A percentile compares a stretch with the other conserved stretches of the same genome.
These are phyloP conservation scores for Gaeumannomyces sp. DNA, from an alignment of 2,329 filamentous ascomycete genomes.

Conservation along the genomic window DNA sequence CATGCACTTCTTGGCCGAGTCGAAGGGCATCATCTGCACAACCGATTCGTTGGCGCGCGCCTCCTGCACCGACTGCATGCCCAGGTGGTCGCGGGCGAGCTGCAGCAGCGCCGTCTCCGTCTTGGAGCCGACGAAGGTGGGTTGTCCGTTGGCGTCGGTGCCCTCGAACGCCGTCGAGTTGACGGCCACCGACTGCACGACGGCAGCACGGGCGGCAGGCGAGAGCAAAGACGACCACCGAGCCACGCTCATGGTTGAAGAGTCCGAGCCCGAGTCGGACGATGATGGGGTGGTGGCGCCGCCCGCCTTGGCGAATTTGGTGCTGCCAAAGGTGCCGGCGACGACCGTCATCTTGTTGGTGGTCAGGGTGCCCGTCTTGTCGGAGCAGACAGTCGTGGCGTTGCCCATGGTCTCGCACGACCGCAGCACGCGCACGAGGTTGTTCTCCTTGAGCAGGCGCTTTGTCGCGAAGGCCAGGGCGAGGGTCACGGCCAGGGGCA, in stretches of 20 bases:
- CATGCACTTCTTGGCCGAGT: conserved; percentile 51
- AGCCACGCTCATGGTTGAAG: conserved; percentile 13
- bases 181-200: conserved; percentile 42
- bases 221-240: conserved; percentile 26
- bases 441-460: conserved; percentile 63
- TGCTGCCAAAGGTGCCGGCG: conserved; percentile 50
- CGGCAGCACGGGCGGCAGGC: conserved; percentile 24
- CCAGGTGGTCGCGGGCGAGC: conserved; percentile 43
- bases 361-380: conserved; percentile 62
- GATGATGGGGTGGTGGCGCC: conserved; percentile 14
- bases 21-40: conserved; percentile 45
- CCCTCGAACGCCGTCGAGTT: conserved; percentile 54
- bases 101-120: conserved; percentile 49
- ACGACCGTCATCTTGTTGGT: conserved; percentile 66
- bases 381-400: conserved; percentile 53
- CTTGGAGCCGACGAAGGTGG: conserved; percentile 48
- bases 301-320: neutral
- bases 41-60: conserved; percentile 37
- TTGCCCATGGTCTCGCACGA: conserved; percentile 68
- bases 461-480: conserved; percentile 63
- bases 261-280: conserved; percentile 37
- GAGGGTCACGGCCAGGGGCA: conserved; percentile 61
- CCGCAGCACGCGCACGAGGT: conserved; percentile 58
- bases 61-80: conserved; percentile 40
- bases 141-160: conserved; percentile 32